Evolutionary conservation across 2,329 filamentous ascomycete species (phyloP).

Genomic region (Gremmenia infestans): DNA sequence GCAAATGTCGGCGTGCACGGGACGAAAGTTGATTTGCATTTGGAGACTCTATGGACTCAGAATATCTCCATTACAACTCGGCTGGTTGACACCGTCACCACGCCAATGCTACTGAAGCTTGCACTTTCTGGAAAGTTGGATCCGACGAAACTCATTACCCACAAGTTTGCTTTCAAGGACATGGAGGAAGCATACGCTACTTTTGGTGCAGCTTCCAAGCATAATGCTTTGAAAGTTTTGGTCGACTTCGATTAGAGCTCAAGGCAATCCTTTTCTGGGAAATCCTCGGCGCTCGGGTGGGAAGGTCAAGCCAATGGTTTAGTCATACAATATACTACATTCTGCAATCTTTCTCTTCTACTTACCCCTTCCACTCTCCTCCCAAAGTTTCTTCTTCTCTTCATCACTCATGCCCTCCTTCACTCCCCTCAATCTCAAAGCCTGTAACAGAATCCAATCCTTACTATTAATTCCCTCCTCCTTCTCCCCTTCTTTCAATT

Average conservation of each 20-base stretch:
- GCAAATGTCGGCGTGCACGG: slow-evolving; percentile 57
- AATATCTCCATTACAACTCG: slow-evolving; percentile 48
- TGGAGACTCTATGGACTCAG: slow-evolving; percentile 49
- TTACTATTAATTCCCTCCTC: slow-evolving; percentile 20
- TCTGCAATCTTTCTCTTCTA: background rate
- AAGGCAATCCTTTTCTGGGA: too few relatives aligned
- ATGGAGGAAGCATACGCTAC: slow-evolving; percentile 41
- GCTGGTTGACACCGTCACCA: slow-evolving; percentile 43
- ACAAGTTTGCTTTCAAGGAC: slow-evolving; percentile 39
- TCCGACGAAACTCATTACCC: slow-evolving; percentile 41
- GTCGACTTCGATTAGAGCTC: slow-evolving; percentile 28
- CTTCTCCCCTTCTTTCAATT: slow-evolving; percentile 11
- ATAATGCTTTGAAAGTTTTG: slow-evolving; percentile 41
- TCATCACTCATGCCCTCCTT: slow-evolving; percentile 9
- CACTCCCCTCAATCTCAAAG: slow-evolving; percentile 17
- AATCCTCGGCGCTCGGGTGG: too few relatives aligned
- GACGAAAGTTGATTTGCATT: slow-evolving; percentile 44
- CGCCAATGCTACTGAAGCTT: slow-evolving; percentile 45
- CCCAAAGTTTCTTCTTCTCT: slow-evolving; percentile 20
- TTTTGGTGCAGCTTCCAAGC: slow-evolving; percentile 38
- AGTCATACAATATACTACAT: too few relatives aligned
- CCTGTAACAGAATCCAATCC: slow-evolving; percentile 25
- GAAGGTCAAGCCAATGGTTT: too few relatives aligned
- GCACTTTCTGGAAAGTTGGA: slow-evolving; percentile 39
- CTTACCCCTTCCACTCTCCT: slow-evolving; percentile 15